Conservation (phyloP, 208 protist species). For the Trypanosoma brucei region DNA sequence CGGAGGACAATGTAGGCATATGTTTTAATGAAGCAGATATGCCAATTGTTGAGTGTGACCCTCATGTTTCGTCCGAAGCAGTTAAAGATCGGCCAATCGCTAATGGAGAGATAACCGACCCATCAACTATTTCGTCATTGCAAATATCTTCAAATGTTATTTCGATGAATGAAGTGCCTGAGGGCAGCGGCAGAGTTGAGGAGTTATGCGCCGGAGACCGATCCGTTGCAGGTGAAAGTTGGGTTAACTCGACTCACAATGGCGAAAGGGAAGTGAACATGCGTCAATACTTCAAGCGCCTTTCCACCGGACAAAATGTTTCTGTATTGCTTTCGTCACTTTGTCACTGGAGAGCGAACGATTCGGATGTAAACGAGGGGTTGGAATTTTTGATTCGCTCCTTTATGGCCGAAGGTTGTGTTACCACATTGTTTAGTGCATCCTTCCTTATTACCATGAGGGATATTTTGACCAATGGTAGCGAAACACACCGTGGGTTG, state of each 20-base stretch:
- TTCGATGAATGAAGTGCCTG: not conserved
- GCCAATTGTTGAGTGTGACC: slow-evolving; percentile 14
- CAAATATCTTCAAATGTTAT: not conserved
- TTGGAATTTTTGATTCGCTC: slow-evolving; percentile 69
- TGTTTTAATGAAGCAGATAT: slow-evolving; percentile 9
- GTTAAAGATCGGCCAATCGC: slow-evolving; percentile 8
- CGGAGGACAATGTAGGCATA: slow-evolving; percentile 19
- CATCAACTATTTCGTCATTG: not conserved
- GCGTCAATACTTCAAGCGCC: slow-evolving; percentile 60
- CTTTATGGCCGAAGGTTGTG: slow-evolving; percentile 47
- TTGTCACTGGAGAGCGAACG: slow-evolving; percentile 73
- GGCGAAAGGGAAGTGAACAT: slow-evolving; percentile 74
- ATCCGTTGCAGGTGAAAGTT: slow-evolving; percentile 29
- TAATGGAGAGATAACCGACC: slow-evolving; percentile 3
- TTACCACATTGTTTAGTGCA: slow-evolving; percentile 66
- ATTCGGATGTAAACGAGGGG: slow-evolving; percentile 74
- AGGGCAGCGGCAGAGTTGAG: not conserved
- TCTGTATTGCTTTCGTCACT: slow-evolving; percentile 61
- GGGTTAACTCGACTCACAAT: slow-evolving; percentile 42
- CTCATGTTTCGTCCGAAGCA: slow-evolving; percentile 39
- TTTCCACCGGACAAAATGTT: slow-evolving; percentile 63
- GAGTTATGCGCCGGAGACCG: slow-evolving; percentile 19
- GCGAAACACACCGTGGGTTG: slow-evolving; percentile 59
- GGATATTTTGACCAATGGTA: slow-evolving; percentile 62
- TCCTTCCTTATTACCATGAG: slow-evolving; percentile 71